Conservation (phyloP, 1,284 basidiomycete species). For the Singerocomus inundabilis region DNA sequence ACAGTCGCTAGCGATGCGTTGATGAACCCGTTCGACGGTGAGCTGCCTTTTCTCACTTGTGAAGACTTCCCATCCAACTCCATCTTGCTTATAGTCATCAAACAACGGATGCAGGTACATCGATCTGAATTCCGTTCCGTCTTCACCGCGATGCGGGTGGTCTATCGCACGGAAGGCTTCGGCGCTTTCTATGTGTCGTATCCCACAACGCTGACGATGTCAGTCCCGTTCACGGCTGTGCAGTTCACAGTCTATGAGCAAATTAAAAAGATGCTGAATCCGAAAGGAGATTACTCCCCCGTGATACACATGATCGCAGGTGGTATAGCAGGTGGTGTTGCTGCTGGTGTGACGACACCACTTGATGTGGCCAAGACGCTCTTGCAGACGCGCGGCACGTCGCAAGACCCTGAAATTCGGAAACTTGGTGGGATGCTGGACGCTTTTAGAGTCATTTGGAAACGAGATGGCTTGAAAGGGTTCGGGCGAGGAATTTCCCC, state of each 20-base stretch:
- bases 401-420: slow-evolving; percentile 80
- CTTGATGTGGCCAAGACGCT: slow-evolving; percentile 99
- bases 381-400: slow-evolving; percentile 90
- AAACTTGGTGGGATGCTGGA: slow-evolving; percentile 84
- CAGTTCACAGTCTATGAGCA: slow-evolving; percentile 98
- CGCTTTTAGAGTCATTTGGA: slow-evolving; percentile 88
- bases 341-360: slow-evolving; percentile 94
- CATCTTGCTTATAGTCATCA: slow-evolving; percentile 72
- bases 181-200: slow-evolving; percentile 97
- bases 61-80: slow-evolving; percentile 10
- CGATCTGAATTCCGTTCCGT: slow-evolving; percentile 89
- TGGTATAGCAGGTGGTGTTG: slow-evolving; percentile 90
- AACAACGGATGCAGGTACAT: slow-evolving; percentile 98
- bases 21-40: slow-evolving; percentile 99
- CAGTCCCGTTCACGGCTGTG: slow-evolving; percentile 96
- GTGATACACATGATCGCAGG: slow-evolving; percentile 89
- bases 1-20: slow-evolving; percentile 95
- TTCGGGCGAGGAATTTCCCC: slow-evolving; percentile 89
- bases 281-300: slow-evolving; percentile 85
- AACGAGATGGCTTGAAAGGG: slow-evolving; percentile 81
- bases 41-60: slow-evolving; percentile 28
- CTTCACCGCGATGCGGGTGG: slow-evolving; percentile 74
- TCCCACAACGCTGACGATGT: slow-evolving; percentile 96
- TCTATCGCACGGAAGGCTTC: slow-evolving; percentile 87
- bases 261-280: slow-evolving; percentile 87